Base-by-base conservation (phyloP, 2,329 filamentous ascomycete genomes). In the Fusarium mangiferae region DNA sequence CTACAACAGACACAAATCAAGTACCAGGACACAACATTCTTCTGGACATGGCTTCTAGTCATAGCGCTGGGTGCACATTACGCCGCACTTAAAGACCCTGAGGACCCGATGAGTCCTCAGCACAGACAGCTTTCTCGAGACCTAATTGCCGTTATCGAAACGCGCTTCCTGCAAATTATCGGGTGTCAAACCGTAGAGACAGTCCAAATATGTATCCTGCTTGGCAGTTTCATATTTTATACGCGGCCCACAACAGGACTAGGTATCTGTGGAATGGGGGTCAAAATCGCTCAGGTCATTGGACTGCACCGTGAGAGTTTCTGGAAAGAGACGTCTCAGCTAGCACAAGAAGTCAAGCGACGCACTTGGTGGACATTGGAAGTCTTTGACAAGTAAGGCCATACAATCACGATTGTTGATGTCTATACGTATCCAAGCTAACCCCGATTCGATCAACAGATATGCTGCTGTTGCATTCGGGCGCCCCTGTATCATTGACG, bases 291-390 rank as follows among this genome's bases (percentile, higher is more conserved):
- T 0, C 51, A 55, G 11, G 51, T 55, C 3, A 55, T 55, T n/a
- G 35, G 51, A 2, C 10, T 55, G 0, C 51, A 55, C 4, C 35
- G 51, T 1, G 51, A 55, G 20, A 55, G 20, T 0, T 55, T 55
- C 24, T 55, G 35, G 24, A 55, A 30, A 18, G 51, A 55, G 8
- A 10, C 20, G 0, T 41, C 51, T 30, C 35, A 10, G 24, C 6
- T 55, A 5, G 20, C 35, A 0, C 10, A 24, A 0, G 35, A 55
- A 8, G 35, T 39, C 7, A 55, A 55, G 1, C 3, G 51, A 0
- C 51, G 51, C 1, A 55, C 51, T 1, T 55, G 51, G 51, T 55
- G 51, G 51, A 41, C 51, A 0, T n/a, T 55, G 7, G 51, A 41
- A 14, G 24, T 55, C 3, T 55, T 55, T 3, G 51, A 55, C 1